Percentiles rank a stretch among this genome's conserved stretches.
Evolutionary conservation across 176 grass and related monocot genomes (phyloP).

Genomic region (Echinochloa phyllopogon): DNA sequence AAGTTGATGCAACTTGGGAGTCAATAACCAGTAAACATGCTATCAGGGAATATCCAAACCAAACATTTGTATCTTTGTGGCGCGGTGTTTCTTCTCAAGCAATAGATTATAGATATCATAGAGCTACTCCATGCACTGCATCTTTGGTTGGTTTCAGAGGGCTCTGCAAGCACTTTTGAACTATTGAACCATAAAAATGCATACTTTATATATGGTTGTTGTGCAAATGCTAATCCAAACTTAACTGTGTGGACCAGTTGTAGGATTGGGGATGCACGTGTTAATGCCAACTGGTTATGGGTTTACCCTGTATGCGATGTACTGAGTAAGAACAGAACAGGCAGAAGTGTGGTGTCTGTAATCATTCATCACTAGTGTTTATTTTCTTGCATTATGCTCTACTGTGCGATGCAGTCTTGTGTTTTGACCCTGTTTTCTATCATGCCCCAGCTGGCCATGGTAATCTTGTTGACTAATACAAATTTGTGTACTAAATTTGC

Average conservation of each 20-base stretch:
- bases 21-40: constrained; percentile 19
- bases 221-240: background rate
- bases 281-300: constrained; percentile 7
- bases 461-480: constrained; percentile 22
- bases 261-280: background rate
- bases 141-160: background rate
- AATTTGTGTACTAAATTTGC: background rate
- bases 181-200: background rate
- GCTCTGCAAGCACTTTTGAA: background rate
- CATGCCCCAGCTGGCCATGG: background rate
- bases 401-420: background rate
- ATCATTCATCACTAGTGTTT: background rate
- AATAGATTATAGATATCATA: background rate
- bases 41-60: background rate
- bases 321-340: background rate
- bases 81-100: background rate
- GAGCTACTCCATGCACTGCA: background rate
- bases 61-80: background rate
- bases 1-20: background rate
- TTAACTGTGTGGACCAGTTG: background rate
- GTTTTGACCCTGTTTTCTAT: constrained; percentile 29
- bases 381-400: constrained; percentile 12
- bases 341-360: background rate
- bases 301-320: background rate
- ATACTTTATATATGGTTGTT: background rate